Evolutionary conservation across 2,329 filamentous ascomycete species (phyloP), one percentile per base, ranked within the genome.

Genomic region (Verticillium alfalfae): DNA sequence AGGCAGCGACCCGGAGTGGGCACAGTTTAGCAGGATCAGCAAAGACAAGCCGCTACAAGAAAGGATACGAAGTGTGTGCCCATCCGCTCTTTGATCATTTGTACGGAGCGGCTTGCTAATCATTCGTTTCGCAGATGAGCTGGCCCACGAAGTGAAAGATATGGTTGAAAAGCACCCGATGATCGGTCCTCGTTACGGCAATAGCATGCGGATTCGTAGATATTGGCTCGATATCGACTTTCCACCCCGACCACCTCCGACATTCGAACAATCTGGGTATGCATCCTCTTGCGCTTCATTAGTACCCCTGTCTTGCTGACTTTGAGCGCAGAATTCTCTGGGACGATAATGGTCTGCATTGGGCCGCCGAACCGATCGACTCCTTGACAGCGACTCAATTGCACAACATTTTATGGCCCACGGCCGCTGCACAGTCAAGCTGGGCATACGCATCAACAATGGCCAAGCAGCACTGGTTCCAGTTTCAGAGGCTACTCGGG

Each of bases 221-320:
- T 78, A 75, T 58, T 89, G 86, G 87, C 76, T 90, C 34, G 81
- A 88, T 49, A 76, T 88, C 34, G 79, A 86, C 58, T 89, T 84
- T 65, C 88, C 88, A 0, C 72, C 74, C 54, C 75, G 75, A 39
- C 84, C 87, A 52, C 86, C 88, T 1, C 86, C 87, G 5, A 80
- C 79, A 60, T 87, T 84, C 61, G 78, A 81, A 63, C 80, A 84
- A 62, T 81, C 81, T 57, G 87, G 86, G 87, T 89, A 81, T 66
- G 78, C 69, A 65, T 61, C 59, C 18, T 26, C n/a, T 31, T 6
- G 3, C 8, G 16, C 18, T 7, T 5, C 7, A 52, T 10, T 39
- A 2, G 12, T 57, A 52, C 36, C 3, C 22, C 26, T 31, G 2
- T 10, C 37, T 36, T n/a, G 8, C 3, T 18, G 5, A 15, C 34